Evolutionary conservation across 2,329 filamentous ascomycete species (phyloP).

Genomic region (Sclerotinia subarctica): DNA sequence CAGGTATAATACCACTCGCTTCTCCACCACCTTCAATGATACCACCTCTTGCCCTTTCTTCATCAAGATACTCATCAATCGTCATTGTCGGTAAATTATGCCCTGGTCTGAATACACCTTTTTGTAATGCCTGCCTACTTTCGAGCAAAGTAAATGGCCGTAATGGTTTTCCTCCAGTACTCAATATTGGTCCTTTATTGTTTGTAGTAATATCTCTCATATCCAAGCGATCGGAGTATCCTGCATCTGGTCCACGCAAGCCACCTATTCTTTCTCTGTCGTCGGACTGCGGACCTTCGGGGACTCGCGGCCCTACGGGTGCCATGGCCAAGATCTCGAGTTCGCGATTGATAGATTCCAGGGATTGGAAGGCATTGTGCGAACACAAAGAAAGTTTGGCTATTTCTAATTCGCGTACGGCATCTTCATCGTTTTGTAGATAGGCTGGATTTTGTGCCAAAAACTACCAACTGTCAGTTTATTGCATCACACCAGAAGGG

Average conservation of each 20-base stretch:
- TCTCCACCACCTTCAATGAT: conserved; percentile 90
- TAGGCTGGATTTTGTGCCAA: conserved; percentile 56
- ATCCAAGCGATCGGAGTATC: conserved; percentile 74
- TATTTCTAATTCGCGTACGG: conserved; percentile 74
- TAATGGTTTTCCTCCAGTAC: conserved; percentile 75
- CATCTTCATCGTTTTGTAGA: conserved; percentile 75
- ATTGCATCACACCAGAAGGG: neutral
- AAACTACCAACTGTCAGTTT: conserved; percentile 46
- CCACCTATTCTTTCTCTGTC: conserved; percentile 46
- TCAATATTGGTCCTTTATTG: conserved; percentile 69
- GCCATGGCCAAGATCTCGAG: conserved; percentile 76
- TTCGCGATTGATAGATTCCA: conserved; percentile 87
- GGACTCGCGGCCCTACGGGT: conserved; percentile 49
- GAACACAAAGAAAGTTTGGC: conserved; percentile 69
- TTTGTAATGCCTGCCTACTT: conserved; percentile 68
- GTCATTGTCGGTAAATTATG: conserved; percentile 97
- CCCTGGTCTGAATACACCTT: conserved; percentile 82
- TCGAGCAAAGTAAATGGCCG: conserved; percentile 86
- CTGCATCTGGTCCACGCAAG: conserved; percentile 40
- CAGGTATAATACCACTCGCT: conserved; percentile 62
- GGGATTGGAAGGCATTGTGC: conserved; percentile 77
- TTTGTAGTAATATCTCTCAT: conserved; percentile 50
- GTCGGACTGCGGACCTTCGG: conserved; percentile 44
- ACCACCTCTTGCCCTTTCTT: conserved; percentile 78
- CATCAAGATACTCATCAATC: conserved; percentile 95